These are phyloP conservation scores for Linderina pennispora DNA, from an alignment of 192 early-diverging fungal species.

Conservation along the genomic window DNA sequence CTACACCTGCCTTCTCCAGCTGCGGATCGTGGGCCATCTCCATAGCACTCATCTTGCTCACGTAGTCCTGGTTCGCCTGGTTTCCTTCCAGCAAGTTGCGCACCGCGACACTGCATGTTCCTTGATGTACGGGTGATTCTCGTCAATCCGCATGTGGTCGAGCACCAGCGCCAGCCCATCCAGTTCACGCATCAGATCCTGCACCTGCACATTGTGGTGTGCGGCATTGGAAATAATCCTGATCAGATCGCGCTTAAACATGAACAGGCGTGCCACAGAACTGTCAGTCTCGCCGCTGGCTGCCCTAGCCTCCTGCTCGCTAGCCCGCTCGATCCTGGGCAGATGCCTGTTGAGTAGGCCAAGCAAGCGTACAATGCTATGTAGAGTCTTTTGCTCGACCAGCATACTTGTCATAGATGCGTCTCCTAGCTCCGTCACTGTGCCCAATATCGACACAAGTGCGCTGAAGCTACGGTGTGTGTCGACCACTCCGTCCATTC, in stretches of 20 bases:
- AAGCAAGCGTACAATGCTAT: slow-evolving; percentile 12
- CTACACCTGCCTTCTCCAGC: slow-evolving; percentile 6
- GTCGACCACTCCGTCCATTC: slow-evolving; percentile 5
- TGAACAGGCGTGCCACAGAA: slow-evolving; percentile 16
- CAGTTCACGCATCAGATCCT: slow-evolving; percentile 32
- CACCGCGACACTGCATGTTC: slow-evolving; percentile 38
- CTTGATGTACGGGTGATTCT: slow-evolving; percentile 43
- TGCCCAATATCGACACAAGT: slow-evolving; percentile 10
- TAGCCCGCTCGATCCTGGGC: slow-evolving; percentile 14
- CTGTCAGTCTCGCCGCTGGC: neutral
- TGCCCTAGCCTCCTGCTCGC: neutral
- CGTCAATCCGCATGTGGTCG: slow-evolving; percentile 42
- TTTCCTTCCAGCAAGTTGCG: slow-evolving; percentile 26
- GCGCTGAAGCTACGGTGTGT: slow-evolving; percentile 17
- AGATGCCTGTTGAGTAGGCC: slow-evolving; percentile 28
- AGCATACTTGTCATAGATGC: slow-evolving; percentile 1
- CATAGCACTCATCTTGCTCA: slow-evolving; percentile 14
- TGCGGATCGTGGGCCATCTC: slow-evolving; percentile 8
- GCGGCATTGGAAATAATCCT: slow-evolving; percentile 30
- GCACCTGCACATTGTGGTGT: slow-evolving; percentile 11
- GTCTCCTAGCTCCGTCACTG: slow-evolving; percentile 10
- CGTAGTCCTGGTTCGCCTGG: slow-evolving; percentile 24
- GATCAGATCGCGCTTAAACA: slow-evolving; percentile 43
- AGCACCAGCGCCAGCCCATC: slow-evolving; percentile 37
- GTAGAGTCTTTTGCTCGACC: slow-evolving; percentile 4